A percentile compares a stretch with the other conserved stretches of the same genome.
Conservation (phyloP, 176 grass and related monocot species). For the Elaeis guineensis region DNA sequence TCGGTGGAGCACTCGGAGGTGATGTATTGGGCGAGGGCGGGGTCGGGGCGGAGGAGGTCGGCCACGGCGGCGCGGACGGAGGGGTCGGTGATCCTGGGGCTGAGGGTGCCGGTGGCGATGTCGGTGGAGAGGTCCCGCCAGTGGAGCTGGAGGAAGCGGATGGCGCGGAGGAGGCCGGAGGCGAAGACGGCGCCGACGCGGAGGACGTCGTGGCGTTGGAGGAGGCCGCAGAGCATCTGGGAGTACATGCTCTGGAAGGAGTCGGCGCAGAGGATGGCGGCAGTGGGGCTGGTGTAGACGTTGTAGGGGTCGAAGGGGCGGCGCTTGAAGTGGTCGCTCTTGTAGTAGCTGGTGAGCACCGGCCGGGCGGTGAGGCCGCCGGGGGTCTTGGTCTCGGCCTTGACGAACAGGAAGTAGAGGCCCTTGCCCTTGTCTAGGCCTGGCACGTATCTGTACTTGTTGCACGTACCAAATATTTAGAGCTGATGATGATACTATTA, state of each 20-base stretch:
- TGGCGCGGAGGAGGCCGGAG: conserved; percentile 17
- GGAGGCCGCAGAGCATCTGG: conserved; percentile 20
- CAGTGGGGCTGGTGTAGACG: conserved; percentile 16
- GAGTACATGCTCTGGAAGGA: conserved; percentile 15
- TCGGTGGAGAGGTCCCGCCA: conserved; percentile 2
- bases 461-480: too few species aligned
- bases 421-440: conserved; percentile 10
- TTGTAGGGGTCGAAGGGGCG: conserved; percentile 21
- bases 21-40: neutral
- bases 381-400: conserved; percentile 6
- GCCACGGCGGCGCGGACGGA: conserved; percentile 3
- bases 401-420: conserved; percentile 16
- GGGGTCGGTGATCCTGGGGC: neutral
- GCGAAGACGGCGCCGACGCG: conserved; percentile 16
- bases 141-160: conserved; percentile 23
- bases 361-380: conserved; percentile 12
- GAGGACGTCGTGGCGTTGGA: conserved; percentile 2
- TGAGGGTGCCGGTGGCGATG: conserved; percentile 7
- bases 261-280: conserved; percentile 11
- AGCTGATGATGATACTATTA: too few species aligned
- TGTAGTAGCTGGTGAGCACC: conserved; percentile 18
- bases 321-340: conserved; percentile 10
- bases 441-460: conserved; percentile 1
- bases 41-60: neutral
- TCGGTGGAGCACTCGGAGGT: conserved; percentile 1